Base-by-base conservation (phyloP, 305 asterid genomes). In the Salvia sclarea region DNA sequence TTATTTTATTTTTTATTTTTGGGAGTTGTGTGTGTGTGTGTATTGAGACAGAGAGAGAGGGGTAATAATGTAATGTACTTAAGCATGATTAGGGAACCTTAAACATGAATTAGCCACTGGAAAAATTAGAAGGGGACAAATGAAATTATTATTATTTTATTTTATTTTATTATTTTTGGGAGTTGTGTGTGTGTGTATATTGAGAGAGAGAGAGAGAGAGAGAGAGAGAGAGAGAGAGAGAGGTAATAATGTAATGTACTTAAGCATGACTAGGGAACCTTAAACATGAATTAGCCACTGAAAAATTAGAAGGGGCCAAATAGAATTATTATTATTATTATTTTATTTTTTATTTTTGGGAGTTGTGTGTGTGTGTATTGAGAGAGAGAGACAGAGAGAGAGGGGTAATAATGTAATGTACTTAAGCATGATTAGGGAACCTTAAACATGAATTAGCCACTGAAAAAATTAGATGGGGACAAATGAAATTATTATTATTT, bases 71-170 rank as follows among this genome's bases (percentile, higher is more conserved):
- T 38, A 21, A 31, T 61, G 55, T 13, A 25, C 6, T n/a, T 22
- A 66, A 74, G 68, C 74, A 69, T 67, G 63, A 80, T 77, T 74
- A 47, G 70, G 17, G 45, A 73, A 66, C 66, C 74, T 66, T 76
- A 77, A 71, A 50, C 70, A 64, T 65, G 48, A 74, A 59, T 20
- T 40, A 44, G 48, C 30, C 10, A 37, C 59, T 22, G 24, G 16
- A 41, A 41, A 62, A 44, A 63, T n/a, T n/a, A 59, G 70, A 41
- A 74, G 76, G 76, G 25, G 78, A 76, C 73, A 74, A 61, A 72
- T 24, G 65, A 67, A 59, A 56, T 44, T 64, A 28, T 1, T 61
- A 20, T n/a, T n/a, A n/a, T n/a, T n/a, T n/a, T n/a, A n/a, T n/a
- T n/a, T n/a, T n/a, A n/a, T n/a, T n/a, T n/a, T n/a, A n/a, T n/a